Evolutionary conservation across 257 asterid genomes (phyloP).

Genomic region (Buddleja alternifolia): DNA sequence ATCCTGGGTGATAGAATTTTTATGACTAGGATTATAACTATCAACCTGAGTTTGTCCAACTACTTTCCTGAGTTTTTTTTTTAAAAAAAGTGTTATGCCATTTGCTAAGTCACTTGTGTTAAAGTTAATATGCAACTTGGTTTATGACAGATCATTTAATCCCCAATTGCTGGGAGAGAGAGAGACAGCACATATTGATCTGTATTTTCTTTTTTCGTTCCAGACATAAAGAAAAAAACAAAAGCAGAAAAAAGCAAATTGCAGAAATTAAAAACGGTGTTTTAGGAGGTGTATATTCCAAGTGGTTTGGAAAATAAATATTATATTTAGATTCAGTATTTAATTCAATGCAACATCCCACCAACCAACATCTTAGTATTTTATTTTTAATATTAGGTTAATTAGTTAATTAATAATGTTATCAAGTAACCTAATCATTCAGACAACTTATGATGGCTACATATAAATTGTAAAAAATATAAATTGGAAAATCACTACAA

Average conservation of each 20-base stretch:
- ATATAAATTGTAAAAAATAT: too few species aligned
- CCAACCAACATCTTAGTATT: conserved; percentile 23
- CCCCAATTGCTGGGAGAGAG: conserved; percentile 26
- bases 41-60: too few species aligned
- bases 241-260: background rate
- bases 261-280: conserved; percentile 6
- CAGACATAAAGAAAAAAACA: conserved; percentile 8
- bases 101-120: background rate
- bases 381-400: conserved; percentile 4
- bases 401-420: background rate
- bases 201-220: conserved; percentile 15
- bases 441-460: too few species aligned
- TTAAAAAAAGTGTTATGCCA: background rate
- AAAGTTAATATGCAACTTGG: conserved; percentile 17
- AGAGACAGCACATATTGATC: conserved; percentile 26
- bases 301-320: conserved; percentile 29
- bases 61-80: too few species aligned
- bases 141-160: conserved; percentile 22
- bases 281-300: conserved; percentile 33
- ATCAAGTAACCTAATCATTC: background rate
- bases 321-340: background rate
- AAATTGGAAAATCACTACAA: too few species aligned
- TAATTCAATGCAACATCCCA: conserved; percentile 20
- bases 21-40: too few species aligned
- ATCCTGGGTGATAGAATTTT: too few species aligned